Percentiles rank a stretch among this genome's conserved stretches.
Conservation (phyloP, 768 basidiomycete species). For the Cubamyces lactineus region DNA sequence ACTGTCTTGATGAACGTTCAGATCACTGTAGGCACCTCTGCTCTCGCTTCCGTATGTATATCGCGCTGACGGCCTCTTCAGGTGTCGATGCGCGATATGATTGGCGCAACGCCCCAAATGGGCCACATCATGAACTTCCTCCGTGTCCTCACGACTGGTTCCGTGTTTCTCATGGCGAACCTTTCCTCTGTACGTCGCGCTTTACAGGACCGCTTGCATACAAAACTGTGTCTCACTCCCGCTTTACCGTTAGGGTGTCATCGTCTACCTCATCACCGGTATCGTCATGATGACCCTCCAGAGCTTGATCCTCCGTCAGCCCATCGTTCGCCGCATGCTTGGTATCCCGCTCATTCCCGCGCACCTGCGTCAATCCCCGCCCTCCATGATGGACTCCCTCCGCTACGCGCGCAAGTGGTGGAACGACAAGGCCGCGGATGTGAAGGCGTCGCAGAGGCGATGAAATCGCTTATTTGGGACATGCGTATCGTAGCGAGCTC, state of each 20-base stretch:
- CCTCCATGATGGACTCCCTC: slow-evolving; percentile 33
- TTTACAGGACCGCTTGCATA: neutral
- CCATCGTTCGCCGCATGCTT: slow-evolving; percentile 44
- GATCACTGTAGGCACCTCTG: slow-evolving; percentile 55
- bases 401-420: slow-evolving; percentile 26
- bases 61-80: slow-evolving; percentile 26
- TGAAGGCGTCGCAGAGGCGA: neutral
- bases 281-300: slow-evolving; percentile 51
- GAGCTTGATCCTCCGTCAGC: slow-evolving; percentile 46
- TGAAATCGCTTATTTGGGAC: neutral
- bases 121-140: slow-evolving; percentile 72
- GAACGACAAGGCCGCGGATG: slow-evolving; percentile 21
- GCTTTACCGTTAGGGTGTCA: slow-evolving; percentile 48
- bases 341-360: slow-evolving; percentile 36
- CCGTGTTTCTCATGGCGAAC: slow-evolving; percentile 53
- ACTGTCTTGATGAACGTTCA: slow-evolving; percentile 68
- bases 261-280: slow-evolving; percentile 60
- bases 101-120: slow-evolving; percentile 47
- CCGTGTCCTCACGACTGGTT: slow-evolving; percentile 54
- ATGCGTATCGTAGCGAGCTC: neutral
- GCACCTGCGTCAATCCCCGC: slow-evolving; percentile 28
- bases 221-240: neutral
- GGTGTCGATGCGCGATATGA: slow-evolving; percentile 59
- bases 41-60: neutral
- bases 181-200: slow-evolving; percentile 65